A percentile compares a stretch with the other conserved stretches of the same genome.
phyloP scores from a whole-genome alignment of 768 basidiomycete genomes.

The Megacollybia marginata region DNA sequence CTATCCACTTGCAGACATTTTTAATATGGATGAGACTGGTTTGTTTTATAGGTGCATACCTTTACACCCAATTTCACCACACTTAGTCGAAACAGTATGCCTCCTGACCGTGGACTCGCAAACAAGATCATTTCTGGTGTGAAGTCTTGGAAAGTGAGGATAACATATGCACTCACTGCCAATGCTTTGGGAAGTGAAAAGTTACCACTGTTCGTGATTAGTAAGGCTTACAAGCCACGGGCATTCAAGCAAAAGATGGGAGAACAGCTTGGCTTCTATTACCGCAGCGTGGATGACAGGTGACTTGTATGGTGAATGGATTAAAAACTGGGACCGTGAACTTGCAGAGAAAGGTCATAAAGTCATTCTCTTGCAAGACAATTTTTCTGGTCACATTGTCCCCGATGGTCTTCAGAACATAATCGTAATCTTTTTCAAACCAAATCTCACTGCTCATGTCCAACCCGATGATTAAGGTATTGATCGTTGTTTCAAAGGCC shows the following conservation, averaged over 20 bases:
- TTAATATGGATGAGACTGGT: no score
- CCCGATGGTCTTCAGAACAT: constrained; percentile 16
- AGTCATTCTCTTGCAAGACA: constrained; percentile 27
- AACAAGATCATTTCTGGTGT: no score
- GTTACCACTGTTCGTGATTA: constrained; percentile 22
- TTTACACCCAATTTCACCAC: no score
- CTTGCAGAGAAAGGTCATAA: constrained; percentile 13
- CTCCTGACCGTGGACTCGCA: no score
- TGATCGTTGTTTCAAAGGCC: constrained; percentile 27
- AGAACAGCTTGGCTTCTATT: no score
- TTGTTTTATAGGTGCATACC: constrained; percentile 27
- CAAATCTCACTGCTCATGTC: constrained; percentile 28
- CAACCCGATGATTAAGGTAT: constrained; percentile 30
- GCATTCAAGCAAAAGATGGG: constrained; percentile 21
- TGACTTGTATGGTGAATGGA: no score
- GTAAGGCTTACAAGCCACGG: constrained; percentile 19
- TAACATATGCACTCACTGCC: constrained; percentile 24
- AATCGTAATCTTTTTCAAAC: constrained; percentile 21
- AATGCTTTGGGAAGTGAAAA: constrained; percentile 28
- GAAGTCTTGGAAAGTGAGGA: constrained; percentile 21
- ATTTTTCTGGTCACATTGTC: constrained; percentile 19
- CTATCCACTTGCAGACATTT: no score
- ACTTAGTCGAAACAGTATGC: no score
- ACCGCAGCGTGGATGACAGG: no score
- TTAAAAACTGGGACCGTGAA: constrained; percentile 25